Evolutionary conservation across 495 filamentous ascomycete species (phyloP), one percentile per base, ranked within the genome.

Genomic region (Penicillium ochrochloron): DNA sequence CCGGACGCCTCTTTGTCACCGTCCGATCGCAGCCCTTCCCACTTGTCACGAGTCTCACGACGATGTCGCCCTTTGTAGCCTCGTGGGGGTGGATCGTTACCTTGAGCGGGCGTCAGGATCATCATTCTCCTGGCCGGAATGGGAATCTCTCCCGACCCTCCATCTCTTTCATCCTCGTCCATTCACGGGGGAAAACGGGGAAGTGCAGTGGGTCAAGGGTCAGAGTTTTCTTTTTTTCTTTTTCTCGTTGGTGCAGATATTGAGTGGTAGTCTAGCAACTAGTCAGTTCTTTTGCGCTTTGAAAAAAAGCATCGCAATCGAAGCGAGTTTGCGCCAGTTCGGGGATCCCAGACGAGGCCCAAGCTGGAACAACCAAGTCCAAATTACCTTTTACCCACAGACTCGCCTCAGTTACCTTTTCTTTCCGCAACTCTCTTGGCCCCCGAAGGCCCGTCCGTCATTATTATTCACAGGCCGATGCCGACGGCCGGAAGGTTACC

Each of bases 151-250:
- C 33, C 53, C 53, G 53, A 56, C 34, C 29, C 53, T 56, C 48
- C 48, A 52, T 52, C 8, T 8, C 25, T 14, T 35, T n/a, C 59
- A 62, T 44, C 37, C 48, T 51, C 62, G 23, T 53, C 62, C 66
- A 59, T 50, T 60, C 59, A 68, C 66, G 62, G 65, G 65, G 65
- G 60, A 67, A 61, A 61, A 67, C 65, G 65, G 65, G 65, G 65
- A 59, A 37, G 29, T 8, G 19, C 5, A 11, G 66, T 69, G 66
- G 66, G 31, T 42, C 41, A 42, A 58, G 61, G 58, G 53, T 53
- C 66, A 64, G 58, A 61, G 41, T 64, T 58, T 60, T 64, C n/a
- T 42, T 53, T 35, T 50, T 14, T 42, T n/a, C 31, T 54, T 33
- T 23, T 44, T 12, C 59, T 37, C 10, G 10, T 37, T 37, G 2